Base-by-base conservation (phyloP, 2,329 filamentous ascomycete species). In the Trichoderma atroviride region DNA sequence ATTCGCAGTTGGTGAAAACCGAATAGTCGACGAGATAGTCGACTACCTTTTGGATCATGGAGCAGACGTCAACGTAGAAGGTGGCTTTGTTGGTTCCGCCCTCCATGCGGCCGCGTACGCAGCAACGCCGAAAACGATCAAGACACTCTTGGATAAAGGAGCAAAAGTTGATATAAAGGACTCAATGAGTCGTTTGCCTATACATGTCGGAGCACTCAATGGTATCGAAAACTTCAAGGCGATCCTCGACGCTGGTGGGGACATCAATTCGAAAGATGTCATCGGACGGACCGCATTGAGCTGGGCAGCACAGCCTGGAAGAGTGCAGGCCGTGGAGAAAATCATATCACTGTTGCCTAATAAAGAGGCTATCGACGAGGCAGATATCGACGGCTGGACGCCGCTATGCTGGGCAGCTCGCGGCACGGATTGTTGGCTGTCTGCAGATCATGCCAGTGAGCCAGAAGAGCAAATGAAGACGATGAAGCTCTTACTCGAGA, bases 21-120 rank as follows among this genome's bases (percentile, higher is more conserved):
- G 47, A 27, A 65, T 13, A 5, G 66, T 77, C 50, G 73, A 74
- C 55, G 66, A 61, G 22, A 67, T 77, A 27, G 70, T 77, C 14
- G 64, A 69, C 27, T 66, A 74, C 22, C 72, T 76, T 27, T 70
- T 75, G 27, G 69, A 71, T 61, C 71, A 59, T 67, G 72, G 66
- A 7, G 72, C 72, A 22, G 69, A 72, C 22, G 37, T 68, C 27
- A 67, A 33, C 29, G 29, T 52, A 43, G 37, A 74, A 68, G 35
- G 68, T 74, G 52, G 70, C 75, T n/a, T 72, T 47, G 43, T 71
- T 56, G 71, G 73, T 72, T 31, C 68, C 65, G 47, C 64, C 31
- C 63, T 70, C 19, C 58, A 64, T 62, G 73, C 70, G 59, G 72
- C 58, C 69, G 72, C n/a, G 55, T 75, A 65, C 70, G 73, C 31